Evolutionary conservation across 805 yeast genomes (phyloP), one percentile per base, ranked within the genome.

Genomic region (Metschnikowia gelsemii): DNA sequence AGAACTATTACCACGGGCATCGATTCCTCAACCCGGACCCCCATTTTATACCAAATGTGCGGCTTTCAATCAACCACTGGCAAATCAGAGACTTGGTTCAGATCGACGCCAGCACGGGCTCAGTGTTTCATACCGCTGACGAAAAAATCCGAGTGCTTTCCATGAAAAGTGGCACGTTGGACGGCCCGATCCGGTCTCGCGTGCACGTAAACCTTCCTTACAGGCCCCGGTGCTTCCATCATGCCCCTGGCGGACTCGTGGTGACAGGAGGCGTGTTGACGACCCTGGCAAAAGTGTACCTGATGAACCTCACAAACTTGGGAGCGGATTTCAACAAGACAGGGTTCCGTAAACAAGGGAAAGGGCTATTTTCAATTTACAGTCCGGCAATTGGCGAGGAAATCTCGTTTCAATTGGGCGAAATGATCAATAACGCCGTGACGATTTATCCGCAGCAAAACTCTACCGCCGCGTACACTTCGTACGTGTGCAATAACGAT

Each of bases 401-500:
- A 5, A 62, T 70, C 32, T 76, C 82, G 2, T 70, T 78, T 20
- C 76, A 76, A 39, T 64, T 88, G 39, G 96, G 97, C 0, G 84
- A 84, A 24, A 79, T 82, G 64, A 88, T 90, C 53, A 89, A 88
- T 61, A 89, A 89, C 61, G 79, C 87, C 35, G 95, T 88, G 21
- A 64, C 80, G 0, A 55, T 84, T 20, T 66, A 75, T 55, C 49
- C 45, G 19, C 41, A 45, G 28, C 42, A 39, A n/a, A 42, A 45
- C 27, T 44, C 61, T 4, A 32, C 49, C 18, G 59, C 66, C 8
- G 69, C 71, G 30, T 82, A 73, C 56, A 68, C 71, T 32, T 76
- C 90, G 1, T 75, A 78, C 46, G 78, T 87, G 17, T 89, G 96
- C 62, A 90, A 89, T 59, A 90, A 90, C 59, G 98, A 90, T 60